Base-by-base conservation (phyloP, 2,329 filamentous ascomycete genomes). In the Botryotinia calthae region DNA sequence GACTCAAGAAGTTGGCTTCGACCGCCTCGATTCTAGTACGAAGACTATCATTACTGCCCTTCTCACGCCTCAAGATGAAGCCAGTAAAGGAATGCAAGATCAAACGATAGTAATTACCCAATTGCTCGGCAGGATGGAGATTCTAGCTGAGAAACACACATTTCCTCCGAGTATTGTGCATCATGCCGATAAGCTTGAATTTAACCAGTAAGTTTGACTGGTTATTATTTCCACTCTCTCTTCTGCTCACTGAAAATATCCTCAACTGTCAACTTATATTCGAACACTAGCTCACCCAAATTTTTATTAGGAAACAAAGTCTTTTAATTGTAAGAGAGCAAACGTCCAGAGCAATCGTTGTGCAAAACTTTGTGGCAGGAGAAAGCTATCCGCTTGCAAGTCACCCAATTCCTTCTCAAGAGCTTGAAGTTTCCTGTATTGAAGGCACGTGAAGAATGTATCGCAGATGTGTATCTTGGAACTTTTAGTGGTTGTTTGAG, bases 401-500 rank as follows among this genome's bases (percentile, higher is more conserved):
- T 68, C 14, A 5, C 48, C 22, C 34, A 71, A 37, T 18, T 4
- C 31, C 31, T 70, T 63, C 2, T 70, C 37, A 22, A 62, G 22
- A 72, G 18, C 16, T 48, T 75, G 1, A 34, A 56, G 7, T 75
- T 68, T 25, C 51, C 51, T 4, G 18, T 61, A 28, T 65, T 75
- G 22, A 64, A 42, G 2, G 34, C 66, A 9, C 69, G 74, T 1
- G 46, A 72, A 34, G 46, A 70, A 31, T 56, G 37, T 8, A 72
- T 76, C 18, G 12, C 18, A 40, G 56, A 75, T 46, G 72, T 72
- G 4, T 40, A 71, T 54, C 40, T 6, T 2, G 62, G 62, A 16
- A 75, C 75, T 2, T 76, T 75, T 14, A 70, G 31, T 76, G 75
- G 75, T n/a, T 74, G 12, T 75, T 71, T 18, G 20, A 74, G 2